Percentiles rank a stretch among this genome's conserved stretches.
Evolutionary conservation across 2,329 filamentous ascomycete species (phyloP).

Genomic region (Hypomyces rosellus): DNA sequence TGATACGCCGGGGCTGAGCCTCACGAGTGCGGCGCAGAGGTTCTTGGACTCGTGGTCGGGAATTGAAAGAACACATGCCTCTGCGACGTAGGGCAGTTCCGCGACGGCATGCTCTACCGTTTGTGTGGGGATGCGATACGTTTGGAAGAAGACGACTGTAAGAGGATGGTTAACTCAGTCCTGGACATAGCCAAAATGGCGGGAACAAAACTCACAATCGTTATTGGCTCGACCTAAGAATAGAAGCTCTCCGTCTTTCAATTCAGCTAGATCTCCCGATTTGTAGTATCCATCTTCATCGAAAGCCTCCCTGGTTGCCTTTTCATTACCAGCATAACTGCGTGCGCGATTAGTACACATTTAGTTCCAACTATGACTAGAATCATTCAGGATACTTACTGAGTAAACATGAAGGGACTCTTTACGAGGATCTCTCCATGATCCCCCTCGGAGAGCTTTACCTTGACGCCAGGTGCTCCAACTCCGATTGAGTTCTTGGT

Average conservation of each 20-base stretch:
- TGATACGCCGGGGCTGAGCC: background rate
- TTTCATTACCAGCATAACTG: background rate
- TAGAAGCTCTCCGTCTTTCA: background rate
- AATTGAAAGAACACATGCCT: background rate
- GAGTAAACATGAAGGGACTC: constrained; percentile 5
- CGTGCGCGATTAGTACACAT: no score
- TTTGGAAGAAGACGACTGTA: background rate
- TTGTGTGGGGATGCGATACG: background rate
- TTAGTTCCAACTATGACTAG: no score
- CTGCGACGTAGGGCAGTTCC: constrained; percentile 1
- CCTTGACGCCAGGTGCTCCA: constrained; percentile 1
- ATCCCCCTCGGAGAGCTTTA: constrained; percentile 10
- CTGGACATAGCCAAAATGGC: background rate
- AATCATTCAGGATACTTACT: constrained; percentile 5
- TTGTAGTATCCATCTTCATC: constrained; percentile 1
- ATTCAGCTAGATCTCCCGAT: background rate
- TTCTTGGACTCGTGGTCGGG: background rate
- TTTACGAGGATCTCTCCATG: constrained; percentile 11
- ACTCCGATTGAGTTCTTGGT: background rate
- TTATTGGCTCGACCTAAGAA: background rate
- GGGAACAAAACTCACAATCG: background rate
- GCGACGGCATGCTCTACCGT: background rate
- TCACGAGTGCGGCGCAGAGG: background rate
- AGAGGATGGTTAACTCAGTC: background rate
- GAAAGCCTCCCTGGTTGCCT: background rate